Evolutionary conservation across 2,329 filamentous ascomycete genomes (phyloP).

Genomic region (Ophiosphaerella narmari): DNA sequence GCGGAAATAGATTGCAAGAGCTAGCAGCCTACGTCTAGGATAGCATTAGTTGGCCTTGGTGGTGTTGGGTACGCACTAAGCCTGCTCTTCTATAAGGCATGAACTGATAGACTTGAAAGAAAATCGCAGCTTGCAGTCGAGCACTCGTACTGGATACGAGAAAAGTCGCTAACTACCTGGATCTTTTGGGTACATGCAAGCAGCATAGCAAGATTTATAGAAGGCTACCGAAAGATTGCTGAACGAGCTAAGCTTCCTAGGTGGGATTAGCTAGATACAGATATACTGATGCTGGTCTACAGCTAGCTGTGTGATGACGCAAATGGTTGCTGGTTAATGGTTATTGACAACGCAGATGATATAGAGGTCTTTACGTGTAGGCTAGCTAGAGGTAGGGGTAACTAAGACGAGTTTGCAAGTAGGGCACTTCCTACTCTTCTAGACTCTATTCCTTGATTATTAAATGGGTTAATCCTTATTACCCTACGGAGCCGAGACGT

Average conservation of each 20-base stretch:
- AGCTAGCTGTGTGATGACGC: conserved; percentile 17
- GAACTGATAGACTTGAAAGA: conserved; percentile 1
- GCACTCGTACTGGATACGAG: conserved; percentile 18
- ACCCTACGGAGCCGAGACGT: conserved; percentile 12
- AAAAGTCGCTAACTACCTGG: conserved; percentile 18
- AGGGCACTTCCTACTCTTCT: too few species aligned
- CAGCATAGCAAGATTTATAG: conserved; percentile 13
- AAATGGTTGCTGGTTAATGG: conserved; percentile 16
- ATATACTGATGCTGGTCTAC: conserved; percentile 14
- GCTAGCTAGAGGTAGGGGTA: too few species aligned
- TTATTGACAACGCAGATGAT: conserved; percentile 22
- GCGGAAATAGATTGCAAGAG: too few species aligned
- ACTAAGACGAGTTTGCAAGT: too few species aligned
- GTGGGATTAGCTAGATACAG: conserved; percentile 9
- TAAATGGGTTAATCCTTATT: conserved; percentile 12
- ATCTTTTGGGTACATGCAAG: conserved; percentile 38
- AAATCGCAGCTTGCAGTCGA: conserved; percentile 27
- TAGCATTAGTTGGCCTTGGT: too few species aligned
- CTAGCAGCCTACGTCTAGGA: too few species aligned
- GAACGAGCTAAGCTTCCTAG: conserved; percentile 10
- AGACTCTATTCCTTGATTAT: conserved; percentile 3
- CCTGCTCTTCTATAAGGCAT: too few species aligned
- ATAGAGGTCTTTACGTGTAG: conserved; percentile 2
- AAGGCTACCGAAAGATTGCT: conserved; percentile 16
- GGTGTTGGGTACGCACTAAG: too few species aligned